Percentiles rank a stretch among this genome's conserved stretches.
Conservation (phyloP, 1,284 basidiomycete species). For the Malassezia sp. region DNA sequence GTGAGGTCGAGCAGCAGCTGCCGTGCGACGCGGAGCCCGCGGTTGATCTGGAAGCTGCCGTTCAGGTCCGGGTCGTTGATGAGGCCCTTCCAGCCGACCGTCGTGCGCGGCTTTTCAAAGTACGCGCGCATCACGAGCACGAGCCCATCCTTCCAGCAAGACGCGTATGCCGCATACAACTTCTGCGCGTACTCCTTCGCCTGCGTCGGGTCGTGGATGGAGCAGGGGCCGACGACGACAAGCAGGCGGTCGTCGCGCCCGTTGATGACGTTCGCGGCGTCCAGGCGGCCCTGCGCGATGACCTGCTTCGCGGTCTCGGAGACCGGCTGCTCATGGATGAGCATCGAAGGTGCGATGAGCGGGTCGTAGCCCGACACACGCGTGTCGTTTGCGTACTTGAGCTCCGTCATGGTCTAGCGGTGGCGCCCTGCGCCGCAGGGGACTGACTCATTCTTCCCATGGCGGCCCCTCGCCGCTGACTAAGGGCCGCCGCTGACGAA, state of each 20-base stretch:
- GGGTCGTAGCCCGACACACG: constrained; percentile 44
- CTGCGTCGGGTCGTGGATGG: constrained; percentile 78
- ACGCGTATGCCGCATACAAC: constrained; percentile 26
- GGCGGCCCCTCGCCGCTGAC: too few species aligned
- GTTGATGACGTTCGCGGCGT: constrained; percentile 32
- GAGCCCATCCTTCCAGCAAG: constrained; percentile 60
- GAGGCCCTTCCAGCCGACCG: constrained; percentile 61
- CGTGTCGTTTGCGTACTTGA: constrained; percentile 31
- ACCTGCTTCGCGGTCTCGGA: constrained; percentile 24
- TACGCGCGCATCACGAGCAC: constrained; percentile 91
- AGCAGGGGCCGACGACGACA: constrained; percentile 66
- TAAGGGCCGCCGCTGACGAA: too few species aligned
- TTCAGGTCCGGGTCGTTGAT: constrained; percentile 70
- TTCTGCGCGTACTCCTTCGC: constrained; percentile 74
- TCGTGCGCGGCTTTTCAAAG: constrained; percentile 71
- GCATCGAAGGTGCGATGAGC: constrained; percentile 35
- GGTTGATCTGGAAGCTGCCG: constrained; percentile 91
- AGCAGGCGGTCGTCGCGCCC: constrained; percentile 44
- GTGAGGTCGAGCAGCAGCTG: constrained; percentile 81
- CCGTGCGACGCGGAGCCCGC: constrained; percentile 66
- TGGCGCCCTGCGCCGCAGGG: too few species aligned
- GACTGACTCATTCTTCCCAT: too few species aligned
- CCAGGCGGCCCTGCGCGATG: constrained; percentile 34
- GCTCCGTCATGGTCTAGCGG: constrained; percentile 7
- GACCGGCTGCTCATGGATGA: constrained; percentile 42